phyloP scores from a whole-genome alignment of 345 rosid species.

The Dipteronia sinensis region DNA sequence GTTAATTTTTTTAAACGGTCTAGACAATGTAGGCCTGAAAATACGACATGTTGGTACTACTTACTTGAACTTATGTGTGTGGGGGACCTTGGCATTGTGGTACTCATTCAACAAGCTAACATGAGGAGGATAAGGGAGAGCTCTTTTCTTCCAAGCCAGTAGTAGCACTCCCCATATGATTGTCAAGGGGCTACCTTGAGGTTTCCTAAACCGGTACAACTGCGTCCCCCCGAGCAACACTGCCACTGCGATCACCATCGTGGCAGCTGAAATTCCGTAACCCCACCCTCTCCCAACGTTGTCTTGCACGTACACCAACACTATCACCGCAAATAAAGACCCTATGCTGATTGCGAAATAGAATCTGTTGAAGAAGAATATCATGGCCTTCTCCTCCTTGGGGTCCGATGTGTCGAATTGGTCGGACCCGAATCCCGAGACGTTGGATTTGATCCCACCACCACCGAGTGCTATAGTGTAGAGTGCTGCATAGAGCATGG shows the following conservation, averaged over 20 bases:
- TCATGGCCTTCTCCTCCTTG: constrained; percentile 75
- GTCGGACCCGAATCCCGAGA: constrained; percentile 92
- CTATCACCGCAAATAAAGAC: constrained; percentile 74
- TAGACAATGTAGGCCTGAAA: too few species aligned
- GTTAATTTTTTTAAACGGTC: too few species aligned
- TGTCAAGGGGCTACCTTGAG: constrained; percentile 87
- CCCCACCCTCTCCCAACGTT: constrained; percentile 95
- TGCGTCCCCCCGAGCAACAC: constrained; percentile 62
- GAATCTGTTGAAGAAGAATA: constrained; percentile 78
- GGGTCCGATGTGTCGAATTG: constrained; percentile 79
- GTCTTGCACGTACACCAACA: constrained; percentile 83
- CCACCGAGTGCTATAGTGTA: constrained; percentile 82
- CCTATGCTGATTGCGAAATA: constrained; percentile 74
- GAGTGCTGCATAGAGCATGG: constrained; percentile 75
- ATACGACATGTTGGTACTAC: constrained; percentile 23
- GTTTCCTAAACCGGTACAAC: constrained; percentile 71
- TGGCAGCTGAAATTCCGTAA: constrained; percentile 81
- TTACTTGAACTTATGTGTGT: constrained; percentile 60
- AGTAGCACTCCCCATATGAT: constrained; percentile 71
- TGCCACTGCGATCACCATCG: constrained; percentile 67
- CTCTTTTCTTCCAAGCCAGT: constrained; percentile 82
- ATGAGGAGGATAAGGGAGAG: constrained; percentile 50
- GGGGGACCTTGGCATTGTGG: constrained; percentile 55
- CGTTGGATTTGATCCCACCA: constrained; percentile 92
- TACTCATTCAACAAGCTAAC: constrained; percentile 60